Conservation (phyloP, 2,329 filamentous ascomycete genomes). For the Botryotinia narcissicola region DNA sequence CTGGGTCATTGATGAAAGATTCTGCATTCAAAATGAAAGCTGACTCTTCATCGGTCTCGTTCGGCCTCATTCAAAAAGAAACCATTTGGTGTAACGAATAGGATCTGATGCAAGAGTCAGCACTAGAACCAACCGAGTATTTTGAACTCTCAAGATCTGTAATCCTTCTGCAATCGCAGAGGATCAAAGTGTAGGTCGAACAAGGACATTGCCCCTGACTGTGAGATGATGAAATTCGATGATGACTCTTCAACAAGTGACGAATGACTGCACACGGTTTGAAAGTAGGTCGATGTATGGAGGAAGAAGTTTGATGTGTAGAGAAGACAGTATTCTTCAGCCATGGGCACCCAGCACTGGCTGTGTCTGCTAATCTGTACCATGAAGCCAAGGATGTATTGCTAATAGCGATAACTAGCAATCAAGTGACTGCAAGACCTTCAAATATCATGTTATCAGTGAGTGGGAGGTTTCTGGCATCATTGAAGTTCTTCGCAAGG, state of each 20-base stretch:
- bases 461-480: no score
- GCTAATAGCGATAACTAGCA: background rate
- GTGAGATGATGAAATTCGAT: background rate
- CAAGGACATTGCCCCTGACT: background rate
- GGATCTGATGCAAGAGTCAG: background rate
- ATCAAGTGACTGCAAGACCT: background rate
- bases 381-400: background rate
- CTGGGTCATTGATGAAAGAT: background rate
- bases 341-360: background rate
- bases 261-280: background rate
- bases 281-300: background rate
- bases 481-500: background rate
- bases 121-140: background rate
- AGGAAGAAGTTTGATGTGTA: background rate
- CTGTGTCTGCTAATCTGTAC: background rate
- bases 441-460: background rate
- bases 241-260: background rate
- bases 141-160: background rate
- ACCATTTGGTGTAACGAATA: background rate
- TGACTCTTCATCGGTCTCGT: constrained; percentile 1
- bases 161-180: constrained; percentile 5
- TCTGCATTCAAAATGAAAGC: constrained; percentile 6
- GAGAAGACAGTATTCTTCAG: background rate
- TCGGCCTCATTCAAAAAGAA: background rate
- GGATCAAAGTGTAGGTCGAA: background rate